Conservation (phyloP, 306 rosid species). For the Canavalia ensiformis region DNA sequence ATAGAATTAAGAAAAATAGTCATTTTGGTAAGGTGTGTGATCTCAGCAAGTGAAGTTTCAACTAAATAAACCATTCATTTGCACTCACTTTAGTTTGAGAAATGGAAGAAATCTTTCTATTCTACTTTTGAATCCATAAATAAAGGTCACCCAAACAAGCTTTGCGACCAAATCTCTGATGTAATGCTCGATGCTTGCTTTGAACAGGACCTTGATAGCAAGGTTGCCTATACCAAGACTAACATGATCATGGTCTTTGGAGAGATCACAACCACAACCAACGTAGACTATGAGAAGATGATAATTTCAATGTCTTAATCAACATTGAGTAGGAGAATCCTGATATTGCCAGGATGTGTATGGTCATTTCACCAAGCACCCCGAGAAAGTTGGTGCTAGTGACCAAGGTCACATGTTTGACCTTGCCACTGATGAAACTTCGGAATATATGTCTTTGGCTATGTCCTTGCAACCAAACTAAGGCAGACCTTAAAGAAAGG, state of each 20-base stretch:
- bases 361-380: conserved; percentile 96
- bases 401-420: conserved; percentile 99
- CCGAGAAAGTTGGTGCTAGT: conserved; percentile 98
- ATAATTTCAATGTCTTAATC: conserved; percentile 93
- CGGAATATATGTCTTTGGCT: conserved; percentile 88
- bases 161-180: conserved; percentile 97
- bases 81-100: conserved; percentile 62
- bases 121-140: conserved; percentile 90
- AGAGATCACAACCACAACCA: conserved; percentile 86
- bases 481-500: conserved; percentile 47
- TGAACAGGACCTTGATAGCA: conserved; percentile 93
- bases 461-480: conserved; percentile 92
- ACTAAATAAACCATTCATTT: neutral
- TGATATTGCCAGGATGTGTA: conserved; percentile 90
- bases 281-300: conserved; percentile 88
- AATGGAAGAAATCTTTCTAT: conserved; percentile 92
- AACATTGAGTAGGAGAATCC: conserved; percentile 64
- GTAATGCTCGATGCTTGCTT: conserved; percentile 98
- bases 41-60: conserved; percentile 19
- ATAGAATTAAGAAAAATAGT: neutral
- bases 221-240: conserved; percentile 99
- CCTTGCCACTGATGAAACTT: conserved; percentile 96
- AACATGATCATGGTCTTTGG: conserved; percentile 65
- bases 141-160: conserved; percentile 99
- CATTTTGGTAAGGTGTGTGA: neutral